These are phyloP conservation scores for Murraya paniculata DNA, from an alignment of 345 rosid genomes.

Conservation along the genomic window DNA sequence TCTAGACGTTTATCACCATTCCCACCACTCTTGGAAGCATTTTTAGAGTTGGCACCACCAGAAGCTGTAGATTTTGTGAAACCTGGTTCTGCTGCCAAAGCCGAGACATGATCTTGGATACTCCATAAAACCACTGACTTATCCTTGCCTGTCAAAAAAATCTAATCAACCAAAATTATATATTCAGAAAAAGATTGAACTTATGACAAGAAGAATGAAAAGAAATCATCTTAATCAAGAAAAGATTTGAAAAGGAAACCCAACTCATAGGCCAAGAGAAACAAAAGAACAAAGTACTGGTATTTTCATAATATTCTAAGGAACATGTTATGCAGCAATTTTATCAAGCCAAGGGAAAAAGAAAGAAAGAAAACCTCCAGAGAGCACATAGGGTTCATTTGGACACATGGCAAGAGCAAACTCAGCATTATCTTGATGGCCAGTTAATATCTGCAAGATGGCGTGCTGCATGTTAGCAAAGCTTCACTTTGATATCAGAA, in stretches of 20 bases:
- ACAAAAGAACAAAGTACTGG: too few relatives aligned
- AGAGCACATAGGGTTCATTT: slow-evolving; percentile 56
- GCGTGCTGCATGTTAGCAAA: slow-evolving; percentile 16
- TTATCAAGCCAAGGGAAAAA: not conserved
- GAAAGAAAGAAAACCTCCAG: slow-evolving; percentile 42
- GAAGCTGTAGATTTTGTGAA: slow-evolving; percentile 43
- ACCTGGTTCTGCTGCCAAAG: slow-evolving; percentile 36
- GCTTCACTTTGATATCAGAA: slow-evolving; percentile 6
- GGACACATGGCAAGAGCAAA: slow-evolving; percentile 70
- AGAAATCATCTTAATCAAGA: slow-evolving; percentile 1
- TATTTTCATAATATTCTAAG: not conserved
- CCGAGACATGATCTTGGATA: slow-evolving; percentile 56
- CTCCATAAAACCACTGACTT: slow-evolving; percentile 61
- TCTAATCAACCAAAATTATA: slow-evolving; percentile 1
- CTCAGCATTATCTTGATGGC: slow-evolving; percentile 60
- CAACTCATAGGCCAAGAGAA: not conserved
- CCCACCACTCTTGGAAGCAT: slow-evolving; percentile 42
- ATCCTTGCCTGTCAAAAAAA: slow-evolving; percentile 52
- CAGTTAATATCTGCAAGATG: slow-evolving; percentile 53
- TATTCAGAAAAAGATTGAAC: not conserved
- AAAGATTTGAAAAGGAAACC: not conserved
- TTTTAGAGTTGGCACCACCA: slow-evolving; percentile 31
- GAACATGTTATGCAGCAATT: not conserved
- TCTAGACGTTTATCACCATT: slow-evolving; percentile 35
- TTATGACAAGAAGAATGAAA: not conserved